These are phyloP conservation scores for Ampelocalamus luodianensis DNA, from an alignment of 176 grass and related monocot species.

Conservation along the genomic window DNA sequence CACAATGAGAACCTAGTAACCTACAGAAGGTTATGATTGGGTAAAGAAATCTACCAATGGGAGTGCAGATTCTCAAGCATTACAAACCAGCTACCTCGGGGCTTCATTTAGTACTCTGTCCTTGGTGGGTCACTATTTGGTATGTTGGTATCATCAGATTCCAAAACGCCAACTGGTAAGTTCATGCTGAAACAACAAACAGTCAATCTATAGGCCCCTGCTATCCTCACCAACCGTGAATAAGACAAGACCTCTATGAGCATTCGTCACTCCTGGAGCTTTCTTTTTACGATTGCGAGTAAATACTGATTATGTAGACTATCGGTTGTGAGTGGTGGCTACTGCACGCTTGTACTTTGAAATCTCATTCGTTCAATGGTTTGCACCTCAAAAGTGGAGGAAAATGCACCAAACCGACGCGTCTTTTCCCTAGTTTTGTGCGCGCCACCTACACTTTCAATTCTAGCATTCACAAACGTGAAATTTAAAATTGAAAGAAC, in stretches of 20 bases:
- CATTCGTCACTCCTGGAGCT: background rate
- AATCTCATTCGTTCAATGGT: background rate
- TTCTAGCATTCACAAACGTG: too few relatives aligned
- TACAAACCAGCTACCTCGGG: background rate
- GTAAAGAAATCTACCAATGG: background rate
- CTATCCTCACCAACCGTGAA: background rate
- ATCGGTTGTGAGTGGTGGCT: background rate
- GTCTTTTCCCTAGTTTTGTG: background rate
- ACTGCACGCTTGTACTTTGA: background rate
- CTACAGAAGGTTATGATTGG: background rate
- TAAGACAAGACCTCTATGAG: background rate
- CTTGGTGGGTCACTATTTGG: background rate
- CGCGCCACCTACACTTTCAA: too few relatives aligned
- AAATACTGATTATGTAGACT: background rate
- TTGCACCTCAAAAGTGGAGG: background rate
- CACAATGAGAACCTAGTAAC: background rate
- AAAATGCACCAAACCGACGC: background rate
- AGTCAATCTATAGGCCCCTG: background rate
- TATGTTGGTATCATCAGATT: background rate
- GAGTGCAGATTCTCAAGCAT: background rate
- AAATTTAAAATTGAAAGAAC: background rate
- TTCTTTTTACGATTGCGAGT: background rate
- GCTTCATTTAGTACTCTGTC: conserved; percentile 33
- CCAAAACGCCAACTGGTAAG: background rate
- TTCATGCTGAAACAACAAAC: background rate